Evolutionary conservation across 2,329 filamentous ascomycete genomes (phyloP).

Genomic region (Periconia sp.): DNA sequence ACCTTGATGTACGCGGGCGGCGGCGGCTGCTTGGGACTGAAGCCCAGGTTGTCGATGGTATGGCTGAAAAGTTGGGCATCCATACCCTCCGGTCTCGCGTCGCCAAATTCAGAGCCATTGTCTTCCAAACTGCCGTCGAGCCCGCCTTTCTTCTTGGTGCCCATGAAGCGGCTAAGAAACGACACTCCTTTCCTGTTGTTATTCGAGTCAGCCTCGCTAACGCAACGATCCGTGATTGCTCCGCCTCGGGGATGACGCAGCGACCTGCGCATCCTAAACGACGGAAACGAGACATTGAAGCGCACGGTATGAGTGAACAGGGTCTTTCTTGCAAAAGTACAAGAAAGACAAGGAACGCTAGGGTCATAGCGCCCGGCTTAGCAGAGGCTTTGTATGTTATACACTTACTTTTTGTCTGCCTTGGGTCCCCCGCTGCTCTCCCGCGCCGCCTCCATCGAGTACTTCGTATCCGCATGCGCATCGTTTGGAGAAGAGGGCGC

Average conservation of each 20-base stretch:
- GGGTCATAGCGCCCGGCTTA: no score
- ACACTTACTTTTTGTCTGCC: slow-evolving; percentile 47
- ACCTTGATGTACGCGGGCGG: slow-evolving; percentile 92
- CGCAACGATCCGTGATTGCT: slow-evolving; percentile 5
- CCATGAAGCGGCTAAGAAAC: slow-evolving; percentile 87
- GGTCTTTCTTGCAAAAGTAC: slow-evolving; percentile 2
- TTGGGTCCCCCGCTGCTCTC: slow-evolving; percentile 27
- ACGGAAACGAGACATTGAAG: neutral
- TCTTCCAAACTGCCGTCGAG: slow-evolving; percentile 55
- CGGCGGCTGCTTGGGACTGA: slow-evolving; percentile 84
- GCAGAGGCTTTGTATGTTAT: no score
- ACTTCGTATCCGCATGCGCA: slow-evolving; percentile 51
- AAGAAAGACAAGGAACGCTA: no score
- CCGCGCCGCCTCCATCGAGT: slow-evolving; percentile 29
- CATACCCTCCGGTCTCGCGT: slow-evolving; percentile 75
- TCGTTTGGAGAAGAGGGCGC: slow-evolving; percentile 54
- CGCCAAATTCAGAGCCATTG: slow-evolving; percentile 73
- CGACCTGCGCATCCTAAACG: no score
- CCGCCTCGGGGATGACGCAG: slow-evolving; percentile 31
- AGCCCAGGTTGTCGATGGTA: slow-evolving; percentile 73
- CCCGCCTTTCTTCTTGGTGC: slow-evolving; percentile 73
- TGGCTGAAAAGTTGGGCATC: slow-evolving; percentile 84
- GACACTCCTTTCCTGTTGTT: slow-evolving; percentile 78
- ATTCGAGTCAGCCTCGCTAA: slow-evolving; percentile 20
- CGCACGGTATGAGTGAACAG: no score